Conservation (phyloP, 1,284 basidiomycete species). For the Moniliophthora roreri region DNA sequence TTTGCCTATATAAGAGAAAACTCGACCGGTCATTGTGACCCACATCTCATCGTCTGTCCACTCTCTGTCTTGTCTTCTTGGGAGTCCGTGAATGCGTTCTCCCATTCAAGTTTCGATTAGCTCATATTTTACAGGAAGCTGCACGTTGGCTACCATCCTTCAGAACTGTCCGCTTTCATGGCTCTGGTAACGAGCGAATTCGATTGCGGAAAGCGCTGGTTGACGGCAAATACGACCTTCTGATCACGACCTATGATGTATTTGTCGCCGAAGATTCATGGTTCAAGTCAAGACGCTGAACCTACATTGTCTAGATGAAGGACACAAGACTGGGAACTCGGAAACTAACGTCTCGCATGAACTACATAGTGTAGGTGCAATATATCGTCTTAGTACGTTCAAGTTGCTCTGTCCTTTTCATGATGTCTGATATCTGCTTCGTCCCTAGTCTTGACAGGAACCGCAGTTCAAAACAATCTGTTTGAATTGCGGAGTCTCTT, state of each 20-base stretch:
- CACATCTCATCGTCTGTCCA: conserved; percentile 62
- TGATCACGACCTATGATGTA: conserved; percentile 60
- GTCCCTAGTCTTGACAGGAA: conserved; percentile 55
- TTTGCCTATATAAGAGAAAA: conserved; percentile 55
- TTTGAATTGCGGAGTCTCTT: conserved; percentile 57
- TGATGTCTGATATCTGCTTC: neutral
- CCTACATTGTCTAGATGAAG: conserved; percentile 61
- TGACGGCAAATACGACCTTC: conserved; percentile 40
- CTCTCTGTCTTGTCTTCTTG: conserved; percentile 61
- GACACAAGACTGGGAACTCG: conserved; percentile 60
- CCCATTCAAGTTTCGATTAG: neutral
- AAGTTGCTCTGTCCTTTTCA: neutral
- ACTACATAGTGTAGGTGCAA: conserved; percentile 44
- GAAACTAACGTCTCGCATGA: conserved; percentile 43
- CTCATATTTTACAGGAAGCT: conserved; percentile 38
- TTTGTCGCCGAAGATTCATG: conserved; percentile 49
- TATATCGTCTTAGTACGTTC: conserved; percentile 55
- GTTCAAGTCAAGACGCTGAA: conserved; percentile 58
- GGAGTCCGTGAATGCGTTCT: conserved; percentile 38
- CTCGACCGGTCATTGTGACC: conserved; percentile 37
- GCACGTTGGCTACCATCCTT: conserved; percentile 56
- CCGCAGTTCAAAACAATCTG: conserved; percentile 64
- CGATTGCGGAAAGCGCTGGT: conserved; percentile 41
- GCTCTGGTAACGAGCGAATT: conserved; percentile 44
- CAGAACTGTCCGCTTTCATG: conserved; percentile 50